phyloP scores from a whole-genome alignment of 2,329 filamentous ascomycete species.

The Taxawa tesnikishii region DNA sequence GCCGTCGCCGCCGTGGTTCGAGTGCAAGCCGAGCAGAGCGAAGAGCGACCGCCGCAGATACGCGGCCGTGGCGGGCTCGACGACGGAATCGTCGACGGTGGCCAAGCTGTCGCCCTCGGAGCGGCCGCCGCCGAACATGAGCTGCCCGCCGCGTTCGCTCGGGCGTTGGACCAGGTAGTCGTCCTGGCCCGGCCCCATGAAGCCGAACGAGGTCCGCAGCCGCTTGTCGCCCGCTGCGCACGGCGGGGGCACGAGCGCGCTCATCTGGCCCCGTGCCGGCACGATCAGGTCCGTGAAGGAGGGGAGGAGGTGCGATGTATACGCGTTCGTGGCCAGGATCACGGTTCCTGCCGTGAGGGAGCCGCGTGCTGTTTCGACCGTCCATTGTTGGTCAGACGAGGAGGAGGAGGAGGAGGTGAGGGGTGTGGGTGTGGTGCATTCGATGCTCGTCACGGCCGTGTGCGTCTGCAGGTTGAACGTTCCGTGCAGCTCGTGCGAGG shows the following conservation, averaged over 20 bases:
- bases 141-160: conserved; percentile 29
- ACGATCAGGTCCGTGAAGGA: conserved; percentile 58
- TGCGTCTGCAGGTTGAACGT: conserved; percentile 63
- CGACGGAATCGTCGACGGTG: conserved; percentile 44
- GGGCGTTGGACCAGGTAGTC: conserved; percentile 66
- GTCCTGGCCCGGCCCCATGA: conserved; percentile 48
- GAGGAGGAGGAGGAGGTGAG: conserved; percentile 7
- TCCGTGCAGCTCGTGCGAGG: conserved; percentile 16
- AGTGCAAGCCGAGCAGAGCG: conserved; percentile 18
- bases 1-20: too few relatives aligned
- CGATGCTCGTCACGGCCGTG: conserved; percentile 43
- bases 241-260: conserved; percentile 48
- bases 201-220: conserved; percentile 51
- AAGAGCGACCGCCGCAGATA: conserved; percentile 41
- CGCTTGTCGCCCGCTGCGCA: conserved; percentile 17
- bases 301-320: conserved; percentile 66
- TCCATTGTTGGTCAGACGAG: conserved; percentile 32
- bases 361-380: conserved; percentile 58
- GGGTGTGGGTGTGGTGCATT: conserved; percentile 14
- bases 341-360: conserved; percentile 49
- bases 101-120: conserved; percentile 44
- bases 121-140: conserved; percentile 63
- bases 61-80: conserved; percentile 43
- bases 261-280: conserved; percentile 64
- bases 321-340: conserved; percentile 72